Evolutionary conservation across 345 rosid genomes (phyloP).

Genomic region (Eucalyptus cloeziana): DNA sequence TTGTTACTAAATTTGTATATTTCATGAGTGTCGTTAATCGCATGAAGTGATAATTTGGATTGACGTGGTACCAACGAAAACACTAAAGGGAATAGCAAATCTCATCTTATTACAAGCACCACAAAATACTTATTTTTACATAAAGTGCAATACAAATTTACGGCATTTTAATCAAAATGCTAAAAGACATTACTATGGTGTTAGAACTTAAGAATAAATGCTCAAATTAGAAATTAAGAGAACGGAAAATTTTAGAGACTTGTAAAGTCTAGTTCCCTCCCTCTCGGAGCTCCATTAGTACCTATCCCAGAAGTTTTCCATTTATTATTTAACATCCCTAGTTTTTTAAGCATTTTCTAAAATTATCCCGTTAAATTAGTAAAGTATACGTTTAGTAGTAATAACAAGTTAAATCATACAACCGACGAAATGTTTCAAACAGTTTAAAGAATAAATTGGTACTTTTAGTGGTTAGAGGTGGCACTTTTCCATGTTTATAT

Average conservation of each 20-base stretch:
- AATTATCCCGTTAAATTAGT: neutral
- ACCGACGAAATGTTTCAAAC: neutral
- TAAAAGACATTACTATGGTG: neutral
- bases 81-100: neutral
- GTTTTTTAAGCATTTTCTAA: neutral
- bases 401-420: neutral
- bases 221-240: neutral
- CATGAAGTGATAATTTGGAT: neutral
- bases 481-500: neutral
- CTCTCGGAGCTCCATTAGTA: neutral
- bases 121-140: neutral
- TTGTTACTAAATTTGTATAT: neutral
- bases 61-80: neutral
- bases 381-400: neutral
- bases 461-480: neutral
- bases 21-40: fast-evolving
- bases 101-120: neutral
- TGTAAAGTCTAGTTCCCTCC: neutral
- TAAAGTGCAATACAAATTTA: neutral
- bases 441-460: neutral
- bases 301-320: neutral
- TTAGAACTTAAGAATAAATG: neutral
- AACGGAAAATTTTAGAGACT: neutral
- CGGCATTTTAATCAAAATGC: neutral
- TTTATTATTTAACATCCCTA: neutral